phyloP scores from a whole-genome alignment of 495 filamentous ascomycete species.

The Aspergillus ostianus region DNA sequence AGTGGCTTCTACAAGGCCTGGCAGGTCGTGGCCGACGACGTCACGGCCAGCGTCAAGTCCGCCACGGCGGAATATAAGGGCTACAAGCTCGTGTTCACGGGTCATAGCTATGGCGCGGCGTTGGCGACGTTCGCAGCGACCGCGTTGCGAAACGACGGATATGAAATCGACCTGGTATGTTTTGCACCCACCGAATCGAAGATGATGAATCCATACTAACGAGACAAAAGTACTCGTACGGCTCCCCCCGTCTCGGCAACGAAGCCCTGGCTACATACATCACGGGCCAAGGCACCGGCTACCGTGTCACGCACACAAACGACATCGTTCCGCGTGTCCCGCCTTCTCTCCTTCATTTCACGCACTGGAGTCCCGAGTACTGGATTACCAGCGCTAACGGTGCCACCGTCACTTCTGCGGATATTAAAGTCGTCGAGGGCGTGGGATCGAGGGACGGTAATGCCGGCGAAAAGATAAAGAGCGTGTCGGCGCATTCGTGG shows the following conservation, averaged over 20 bases:
- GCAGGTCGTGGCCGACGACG: slow-evolving; percentile 42
- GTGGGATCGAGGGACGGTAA: slow-evolving; percentile 37
- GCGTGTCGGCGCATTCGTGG: slow-evolving; percentile 35
- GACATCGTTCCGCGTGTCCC: slow-evolving; percentile 68
- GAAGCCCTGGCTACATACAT: slow-evolving; percentile 54
- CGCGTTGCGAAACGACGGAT: slow-evolving; percentile 52
- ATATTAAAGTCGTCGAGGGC: slow-evolving; percentile 40
- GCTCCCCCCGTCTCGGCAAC: slow-evolving; percentile 67
- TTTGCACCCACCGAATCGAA: background rate
- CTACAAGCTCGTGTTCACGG: slow-evolving; percentile 58
- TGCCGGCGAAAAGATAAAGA: slow-evolving; percentile 27
- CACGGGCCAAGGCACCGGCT: slow-evolving; percentile 48
- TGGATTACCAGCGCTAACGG: slow-evolving; percentile 50
- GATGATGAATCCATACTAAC: slow-evolving; percentile 7
- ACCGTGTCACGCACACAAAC: slow-evolving; percentile 64
- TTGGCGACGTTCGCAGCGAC: slow-evolving; percentile 60
- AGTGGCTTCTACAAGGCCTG: slow-evolving; percentile 57
- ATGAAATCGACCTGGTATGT: slow-evolving; percentile 33
- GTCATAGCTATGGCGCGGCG: slow-evolving; percentile 70
- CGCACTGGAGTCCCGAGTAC: slow-evolving; percentile 68
- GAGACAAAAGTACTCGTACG: slow-evolving; percentile 58
- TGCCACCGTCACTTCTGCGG: slow-evolving; percentile 37
- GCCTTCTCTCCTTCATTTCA: slow-evolving; percentile 52
- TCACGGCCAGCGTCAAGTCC: slow-evolving; percentile 36
- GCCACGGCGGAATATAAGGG: slow-evolving; percentile 39